These are phyloP conservation scores for Chlamydomonas sphaeroides DNA, from an alignment of 139 green algal species.

Conservation along the genomic window DNA sequence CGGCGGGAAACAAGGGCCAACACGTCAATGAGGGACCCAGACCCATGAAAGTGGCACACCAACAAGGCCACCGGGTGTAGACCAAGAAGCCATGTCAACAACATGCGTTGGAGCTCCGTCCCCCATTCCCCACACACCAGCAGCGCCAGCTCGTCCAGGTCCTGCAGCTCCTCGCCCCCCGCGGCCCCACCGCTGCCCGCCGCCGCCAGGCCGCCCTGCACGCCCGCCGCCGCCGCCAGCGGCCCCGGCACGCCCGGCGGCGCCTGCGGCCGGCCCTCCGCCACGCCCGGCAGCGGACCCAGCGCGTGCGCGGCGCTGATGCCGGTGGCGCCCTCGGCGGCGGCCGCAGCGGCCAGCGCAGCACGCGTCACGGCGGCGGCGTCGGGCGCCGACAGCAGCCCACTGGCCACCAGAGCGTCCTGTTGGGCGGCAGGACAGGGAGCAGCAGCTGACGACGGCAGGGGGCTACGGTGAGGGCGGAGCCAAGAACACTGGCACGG, in stretches of 20 bases:
- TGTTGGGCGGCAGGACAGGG: no score
- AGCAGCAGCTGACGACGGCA: no score
- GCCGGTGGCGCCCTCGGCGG: background rate
- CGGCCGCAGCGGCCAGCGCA: background rate
- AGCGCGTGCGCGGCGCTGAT: no score
- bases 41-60: background rate
- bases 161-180: background rate
- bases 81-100: no score
- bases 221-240: background rate
- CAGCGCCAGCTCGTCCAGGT: conserved; percentile 28
- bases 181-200: background rate
- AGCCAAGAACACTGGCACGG: no score
- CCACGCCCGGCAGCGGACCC: no score
- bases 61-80: no score
- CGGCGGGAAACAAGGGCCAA: no score
- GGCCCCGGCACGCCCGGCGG: background rate
- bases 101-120: no score
- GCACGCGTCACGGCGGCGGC: conserved; percentile 2
- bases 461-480: no score
- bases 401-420: conserved; percentile 18
- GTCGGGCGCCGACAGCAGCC: background rate
- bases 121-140: conserved; percentile 12
- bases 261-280: background rate
- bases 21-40: background rate
- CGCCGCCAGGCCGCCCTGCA: background rate